Evolutionary conservation across 805 yeast genomes (phyloP), one percentile per base, ranked within the genome.

Genomic region (Sugiyamaella marilandica): DNA sequence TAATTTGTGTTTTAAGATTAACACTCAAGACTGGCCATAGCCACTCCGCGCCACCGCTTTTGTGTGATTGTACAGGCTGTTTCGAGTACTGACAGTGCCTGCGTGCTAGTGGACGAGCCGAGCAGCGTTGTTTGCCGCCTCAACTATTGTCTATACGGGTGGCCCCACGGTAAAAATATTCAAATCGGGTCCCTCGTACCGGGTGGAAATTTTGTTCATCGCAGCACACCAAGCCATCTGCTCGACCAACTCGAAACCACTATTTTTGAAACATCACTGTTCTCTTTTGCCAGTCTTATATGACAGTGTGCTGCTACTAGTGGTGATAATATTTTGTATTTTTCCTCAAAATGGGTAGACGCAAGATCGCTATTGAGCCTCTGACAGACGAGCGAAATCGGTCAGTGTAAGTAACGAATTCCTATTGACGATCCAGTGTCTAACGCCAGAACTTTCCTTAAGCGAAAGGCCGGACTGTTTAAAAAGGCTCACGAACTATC

Each of bases 331-430:
- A 24, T 24, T 24, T 24, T 24, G 29, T 24, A 24, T 24, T 24
- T 24, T 24, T 24, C n/a, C 7, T 24, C 51, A 55, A 29, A 48
- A 94, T 92, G 99, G 99, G 99, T 50, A 85, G 99, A 76, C 85
- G 97, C 73, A 94, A 92, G 70, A 92, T 92, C 59, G 94, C 87
- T 57, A 92, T 92, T 62, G 83, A 87, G 70, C 98, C 98, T 35
- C 83, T 92, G 54, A 74, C 82, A 10, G 96, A 92, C 62, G 97
- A 92, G 68, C 76, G 98, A 52, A 92, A 90, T 70, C 69, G 77
- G 10, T 62, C 71, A 35, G 75, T 73, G 64, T 66, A 63, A 56
- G 69, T 64, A 43, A 8, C 37, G 19, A 9, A 13, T 41, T 19
- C 11, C 31, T 21, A 8, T 18, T 3, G 21, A 13, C 2, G n/a